Conservation (phyloP, 2,329 filamentous ascomycete genomes). For the Tolypocladium cylindrosporum region DNA sequence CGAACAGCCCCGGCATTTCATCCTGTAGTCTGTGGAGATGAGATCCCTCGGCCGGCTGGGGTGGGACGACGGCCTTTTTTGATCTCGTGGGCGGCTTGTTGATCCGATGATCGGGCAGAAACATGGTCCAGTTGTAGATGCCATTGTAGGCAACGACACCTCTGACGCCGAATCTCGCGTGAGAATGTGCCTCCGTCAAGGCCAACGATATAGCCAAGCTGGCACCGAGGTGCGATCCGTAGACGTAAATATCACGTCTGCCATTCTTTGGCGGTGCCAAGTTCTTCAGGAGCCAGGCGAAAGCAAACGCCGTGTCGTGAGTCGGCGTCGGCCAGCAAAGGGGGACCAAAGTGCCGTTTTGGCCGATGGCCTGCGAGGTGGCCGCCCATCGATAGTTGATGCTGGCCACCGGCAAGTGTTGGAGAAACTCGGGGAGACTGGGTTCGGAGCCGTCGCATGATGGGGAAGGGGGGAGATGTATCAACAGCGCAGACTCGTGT, state of each 20-base stretch:
- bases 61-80: constrained; percentile 8
- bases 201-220: constrained; percentile 46
- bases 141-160: constrained; percentile 49
- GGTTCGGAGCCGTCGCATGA: constrained; percentile 13
- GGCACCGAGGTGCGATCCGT: constrained; percentile 48
- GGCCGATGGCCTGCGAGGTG: constrained; percentile 7
- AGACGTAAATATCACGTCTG: constrained; percentile 33
- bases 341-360: constrained; percentile 9
- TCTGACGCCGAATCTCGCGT: constrained; percentile 35
- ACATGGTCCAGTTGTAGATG: constrained; percentile 55
- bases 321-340: constrained; percentile 45
- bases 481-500: constrained; percentile 33
- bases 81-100: constrained; percentile 18
- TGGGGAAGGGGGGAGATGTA: constrained; percentile 45
- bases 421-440: constrained; percentile 30
- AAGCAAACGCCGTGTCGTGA: constrained; percentile 45
- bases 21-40: constrained; percentile 26
- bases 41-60: constrained; percentile 18
- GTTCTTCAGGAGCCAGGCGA: constrained; percentile 38
- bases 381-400: constrained; percentile 51
- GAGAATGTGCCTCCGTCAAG: constrained; percentile 41
- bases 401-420: constrained; percentile 35
- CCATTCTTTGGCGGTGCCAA: constrained; percentile 24
- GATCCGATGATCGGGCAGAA: constrained; percentile 41
- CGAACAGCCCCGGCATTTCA: constrained; percentile 34